Evolutionary conservation across 352 stramenopile genomes (phyloP), one percentile per base, ranked within the genome.

Genomic region (Phytopythium sindhum): DNA sequence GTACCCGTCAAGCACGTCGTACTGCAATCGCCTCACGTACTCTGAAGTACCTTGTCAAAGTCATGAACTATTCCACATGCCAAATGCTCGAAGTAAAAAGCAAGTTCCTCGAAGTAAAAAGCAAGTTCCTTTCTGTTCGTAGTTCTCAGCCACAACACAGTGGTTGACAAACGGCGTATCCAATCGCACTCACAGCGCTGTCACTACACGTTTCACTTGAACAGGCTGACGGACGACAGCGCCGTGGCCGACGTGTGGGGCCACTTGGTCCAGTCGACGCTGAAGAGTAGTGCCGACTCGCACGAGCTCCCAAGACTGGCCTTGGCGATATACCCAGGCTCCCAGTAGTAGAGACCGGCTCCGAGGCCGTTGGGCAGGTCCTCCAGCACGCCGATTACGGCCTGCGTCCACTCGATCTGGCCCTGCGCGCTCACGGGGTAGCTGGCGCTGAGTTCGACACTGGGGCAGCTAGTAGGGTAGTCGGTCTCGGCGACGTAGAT

Each of bases 321-420:
- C 14, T 67, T 61, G 23, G 59, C 62, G 15, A 77, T 65, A n/a
- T 74, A 77, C 1, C 57, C 70, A 12, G 70, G 70, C 57, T 77
- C 70, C 67, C 70, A 77, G 64, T 77, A 77, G 60, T 72, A 77
- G 50, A 77, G 65, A 11, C 70, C 70, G 15, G 70, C 67, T 4
- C 70, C 67, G 0, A 74, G 61, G 17, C 67, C 59, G 9, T 63
- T 69, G 5, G 70, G 67, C 42, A 77, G 57, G 4, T 53, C 48
- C 28, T 74, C 55, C 28, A 74, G 50, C 11, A 74, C 67, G 23
- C 70, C 54, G 41, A 71, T 67, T 24, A 74, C 65, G 0, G 70
- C 67, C 24, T 65, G 41, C 1, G 72, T 69, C 70, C 70, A 74
- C 44, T 74, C 48, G 17, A 62, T 54, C 26, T 77, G 70, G 10